Percentiles rank a stretch among this genome's conserved stretches.
phyloP scores from a whole-genome alignment of 176 grass and related monocot genomes.

The Dactylis glomerata region DNA sequence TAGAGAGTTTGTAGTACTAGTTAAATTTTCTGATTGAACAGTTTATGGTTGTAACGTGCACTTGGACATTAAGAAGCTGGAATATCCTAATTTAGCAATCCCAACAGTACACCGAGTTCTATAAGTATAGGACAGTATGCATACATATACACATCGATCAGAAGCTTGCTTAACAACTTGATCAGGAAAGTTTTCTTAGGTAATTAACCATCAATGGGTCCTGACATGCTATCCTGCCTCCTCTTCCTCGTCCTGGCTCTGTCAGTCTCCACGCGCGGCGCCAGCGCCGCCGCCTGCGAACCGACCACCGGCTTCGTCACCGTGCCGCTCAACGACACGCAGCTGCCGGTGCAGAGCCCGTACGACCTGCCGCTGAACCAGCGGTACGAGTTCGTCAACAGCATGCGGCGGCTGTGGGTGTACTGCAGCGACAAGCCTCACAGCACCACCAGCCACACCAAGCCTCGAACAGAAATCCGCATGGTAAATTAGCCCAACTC shows the following conservation, averaged over 20 bases:
- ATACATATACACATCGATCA: not conserved
- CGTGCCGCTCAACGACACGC: conserved; percentile 10
- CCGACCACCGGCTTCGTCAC: conserved; percentile 33
- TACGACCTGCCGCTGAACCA: conserved; percentile 17
- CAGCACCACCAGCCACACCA: not conserved
- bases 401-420: conserved; percentile 33
- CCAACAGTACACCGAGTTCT: not conserved
- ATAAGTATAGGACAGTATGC: not conserved
- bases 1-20: not conserved
- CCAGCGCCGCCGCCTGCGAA: not conserved
- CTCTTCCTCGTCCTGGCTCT: not conserved
- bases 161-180: not conserved
- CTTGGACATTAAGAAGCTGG: not conserved
- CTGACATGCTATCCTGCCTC: not conserved
- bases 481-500: not conserved
- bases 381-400: conserved; percentile 16
- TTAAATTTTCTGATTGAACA: not conserved
- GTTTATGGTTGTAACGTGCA: not conserved
- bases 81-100: not conserved
- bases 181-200: too few relatives aligned
- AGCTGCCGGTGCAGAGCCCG: conserved; percentile 28
- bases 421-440: conserved; percentile 41
- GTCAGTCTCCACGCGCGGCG: not conserved
- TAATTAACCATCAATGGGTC: not conserved
- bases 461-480: conserved; percentile 38